phyloP scores from a whole-genome alignment of 306 rosid species.

The Vigna unguiculata region DNA sequence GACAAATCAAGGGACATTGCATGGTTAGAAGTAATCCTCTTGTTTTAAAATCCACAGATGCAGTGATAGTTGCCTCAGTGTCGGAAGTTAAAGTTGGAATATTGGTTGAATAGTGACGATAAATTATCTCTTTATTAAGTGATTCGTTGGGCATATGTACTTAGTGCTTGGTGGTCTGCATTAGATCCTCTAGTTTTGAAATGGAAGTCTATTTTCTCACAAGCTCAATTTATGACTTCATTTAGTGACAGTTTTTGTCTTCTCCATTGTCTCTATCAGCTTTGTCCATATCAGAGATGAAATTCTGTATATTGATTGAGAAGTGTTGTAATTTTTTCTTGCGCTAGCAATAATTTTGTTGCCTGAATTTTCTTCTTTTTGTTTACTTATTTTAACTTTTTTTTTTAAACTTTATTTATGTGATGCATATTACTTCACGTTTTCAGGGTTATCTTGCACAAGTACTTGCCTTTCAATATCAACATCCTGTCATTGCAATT shows the following conservation, averaged over 20 bases:
- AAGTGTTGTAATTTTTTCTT: slow-evolving; percentile 28
- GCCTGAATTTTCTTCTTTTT: slow-evolving; percentile 26
- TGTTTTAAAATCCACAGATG: slow-evolving; percentile 25
- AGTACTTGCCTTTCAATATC: slow-evolving; percentile 85
- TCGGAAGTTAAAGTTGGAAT: slow-evolving; percentile 11
- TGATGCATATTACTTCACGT: slow-evolving; percentile 7
- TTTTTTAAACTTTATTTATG: slow-evolving; percentile 13
- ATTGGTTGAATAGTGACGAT: slow-evolving; percentile 20
- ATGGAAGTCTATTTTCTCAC: slow-evolving; percentile 16
- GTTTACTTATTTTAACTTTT: background rate
- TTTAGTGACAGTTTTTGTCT: slow-evolving; percentile 28
- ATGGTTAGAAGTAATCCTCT: slow-evolving; percentile 22
- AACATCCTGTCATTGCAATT: slow-evolving; percentile 79
- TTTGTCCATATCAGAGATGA: slow-evolving; percentile 20
- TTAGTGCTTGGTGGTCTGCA: background rate
- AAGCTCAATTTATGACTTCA: slow-evolving; percentile 1
- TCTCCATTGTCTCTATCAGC: slow-evolving; percentile 19
- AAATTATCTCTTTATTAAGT: slow-evolving; percentile 2
- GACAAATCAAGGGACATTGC: slow-evolving; percentile 9
- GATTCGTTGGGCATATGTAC: slow-evolving; percentile 12
- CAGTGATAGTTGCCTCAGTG: slow-evolving; percentile 14
- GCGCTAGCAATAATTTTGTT: slow-evolving; percentile 5
- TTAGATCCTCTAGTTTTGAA: slow-evolving; percentile 9
- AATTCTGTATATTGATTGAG: slow-evolving; percentile 31
- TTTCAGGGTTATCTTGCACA: slow-evolving; percentile 94